phyloP scores from a whole-genome alignment of 2,329 filamentous ascomycete genomes.

The Sarocladium oryzae region DNA sequence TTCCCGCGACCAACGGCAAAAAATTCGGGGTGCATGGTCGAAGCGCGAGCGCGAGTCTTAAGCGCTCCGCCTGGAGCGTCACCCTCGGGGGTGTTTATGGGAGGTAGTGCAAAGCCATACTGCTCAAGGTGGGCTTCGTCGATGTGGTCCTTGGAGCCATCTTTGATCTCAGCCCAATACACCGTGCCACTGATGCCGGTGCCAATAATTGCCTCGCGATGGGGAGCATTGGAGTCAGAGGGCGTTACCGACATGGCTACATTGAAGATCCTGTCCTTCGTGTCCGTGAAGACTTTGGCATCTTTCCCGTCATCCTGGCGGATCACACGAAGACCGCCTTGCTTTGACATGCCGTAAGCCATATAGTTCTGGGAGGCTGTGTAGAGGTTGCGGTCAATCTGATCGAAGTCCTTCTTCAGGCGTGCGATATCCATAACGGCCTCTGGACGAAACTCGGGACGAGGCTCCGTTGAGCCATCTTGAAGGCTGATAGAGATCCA shows the following conservation, averaged over 20 bases:
- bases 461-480: slow-evolving; percentile 46
- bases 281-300: slow-evolving; percentile 84
- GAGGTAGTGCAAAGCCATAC: slow-evolving; percentile 83
- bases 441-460: slow-evolving; percentile 66
- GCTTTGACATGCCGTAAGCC: slow-evolving; percentile 88
- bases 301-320: slow-evolving; percentile 89
- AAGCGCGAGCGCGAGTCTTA: slow-evolving; percentile 90
- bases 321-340: slow-evolving; percentile 87
- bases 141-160: slow-evolving; percentile 71
- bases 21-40: slow-evolving; percentile 81
- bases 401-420: slow-evolving; percentile 96
- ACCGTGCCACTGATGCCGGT: slow-evolving; percentile 93
- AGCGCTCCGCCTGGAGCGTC: slow-evolving; percentile 87
- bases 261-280: slow-evolving; percentile 91
- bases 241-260: slow-evolving; percentile 72
- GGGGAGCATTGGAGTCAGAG: slow-evolving; percentile 46
- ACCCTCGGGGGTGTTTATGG: slow-evolving; percentile 77
- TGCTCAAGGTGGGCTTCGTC: slow-evolving; percentile 74
- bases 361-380: slow-evolving; percentile 88
- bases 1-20: slow-evolving; percentile 95
- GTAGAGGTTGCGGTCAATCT: slow-evolving; percentile 89
- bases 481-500: slow-evolving; percentile 85
- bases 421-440: slow-evolving; percentile 87
- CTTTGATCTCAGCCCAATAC: slow-evolving; percentile 85
- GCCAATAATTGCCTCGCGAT: slow-evolving; percentile 78